Base-by-base conservation (phyloP, 2,329 filamentous ascomycete species). In the Epichloe sibirici region DNA sequence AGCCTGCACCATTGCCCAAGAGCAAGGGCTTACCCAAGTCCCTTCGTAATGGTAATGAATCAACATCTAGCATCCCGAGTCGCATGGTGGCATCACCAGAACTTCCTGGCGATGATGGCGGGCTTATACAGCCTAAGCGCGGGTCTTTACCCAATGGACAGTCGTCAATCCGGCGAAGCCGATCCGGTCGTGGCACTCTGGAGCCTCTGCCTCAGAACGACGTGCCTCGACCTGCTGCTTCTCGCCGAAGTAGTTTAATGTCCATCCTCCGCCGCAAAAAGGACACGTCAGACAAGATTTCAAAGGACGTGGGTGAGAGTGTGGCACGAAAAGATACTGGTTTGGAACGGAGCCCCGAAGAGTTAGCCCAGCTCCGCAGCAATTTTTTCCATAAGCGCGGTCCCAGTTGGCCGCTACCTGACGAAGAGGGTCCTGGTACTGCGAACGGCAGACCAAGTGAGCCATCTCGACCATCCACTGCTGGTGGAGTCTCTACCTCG, bases 251-350 rank as follows among this genome's bases (percentile, higher is more conserved):
- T 53, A 79, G 77, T 56, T 67, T 83, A 55, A 74, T 82, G 66
- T 74, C 74, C 2, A 79, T 79, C 4, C 67, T 89, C n/a, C 78
- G 82, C 39, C 81, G 85, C 51, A 86, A 82, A 63, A 72, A 68
- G 43, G 74, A 78, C 56, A 60, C 70, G 28, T 61, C 69, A 52
- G 69, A 72, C 47, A 79, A 75, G 60, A 75, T 84, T 21, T 71
- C 76, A 35, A 79, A 81, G 39, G 75, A 76, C 23, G 61, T 69
- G 9, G 62, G 66, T 12, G 82, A 85, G 57, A 83, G 76, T 57
- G 76, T 77, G 2, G 81, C 82, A 1, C 72, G 82, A 9, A 73
- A 76, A 49, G 83, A 86, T 57, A 84, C 80, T 0, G 74, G 71
- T 21, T 69, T 85, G 1, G 82, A 86, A 63, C 74, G 81, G 35